Evolutionary conservation across 768 basidiomycete species (phyloP).

Genomic region (Tulasnella sp.): DNA sequence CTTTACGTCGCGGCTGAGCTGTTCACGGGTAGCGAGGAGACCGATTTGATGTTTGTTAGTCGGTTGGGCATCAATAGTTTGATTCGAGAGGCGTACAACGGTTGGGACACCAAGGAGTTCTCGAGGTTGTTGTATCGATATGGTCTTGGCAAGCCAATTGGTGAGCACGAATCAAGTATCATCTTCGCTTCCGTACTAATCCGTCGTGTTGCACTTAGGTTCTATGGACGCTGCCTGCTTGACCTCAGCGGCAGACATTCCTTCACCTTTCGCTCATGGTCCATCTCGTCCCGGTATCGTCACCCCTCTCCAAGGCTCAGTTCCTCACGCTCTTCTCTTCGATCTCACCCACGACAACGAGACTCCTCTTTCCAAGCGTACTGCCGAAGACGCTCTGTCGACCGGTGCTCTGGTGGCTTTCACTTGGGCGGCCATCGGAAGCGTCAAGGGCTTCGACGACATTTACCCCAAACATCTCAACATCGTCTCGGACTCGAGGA

Average conservation of each 20-base stretch:
- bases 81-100: slow-evolving; percentile 94
- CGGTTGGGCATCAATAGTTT: slow-evolving; percentile 91
- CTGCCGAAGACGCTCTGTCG: slow-evolving; percentile 93
- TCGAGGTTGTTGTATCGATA: slow-evolving; percentile 86
- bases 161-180: slow-evolving; percentile 48
- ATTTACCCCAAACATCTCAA: slow-evolving; percentile 93
- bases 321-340: slow-evolving; percentile 91
- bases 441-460: slow-evolving; percentile 97
- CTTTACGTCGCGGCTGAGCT: slow-evolving; percentile 97
- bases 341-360: slow-evolving; percentile 99
- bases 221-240: slow-evolving; percentile 94
- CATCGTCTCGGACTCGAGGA: slow-evolving; percentile 80
- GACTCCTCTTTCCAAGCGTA: slow-evolving; percentile 83
- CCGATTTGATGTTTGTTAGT: slow-evolving; percentile 89
- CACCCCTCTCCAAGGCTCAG: slow-evolving; percentile 79
- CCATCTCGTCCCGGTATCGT: slow-evolving; percentile 73
- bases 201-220: slow-evolving; percentile 49
- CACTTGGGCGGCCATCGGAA: slow-evolving; percentile 84
- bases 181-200: neutral
- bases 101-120: slow-evolving; percentile 84
- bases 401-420: slow-evolving; percentile 93
- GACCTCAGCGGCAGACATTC: slow-evolving; percentile 72
- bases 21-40: slow-evolving; percentile 94
- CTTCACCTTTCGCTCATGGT: slow-evolving; percentile 82
- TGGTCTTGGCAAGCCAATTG: slow-evolving; percentile 92